phyloP scores from a whole-genome alignment of 2,329 filamentous ascomycete genomes.

The Ophiostoma perfectum region DNA sequence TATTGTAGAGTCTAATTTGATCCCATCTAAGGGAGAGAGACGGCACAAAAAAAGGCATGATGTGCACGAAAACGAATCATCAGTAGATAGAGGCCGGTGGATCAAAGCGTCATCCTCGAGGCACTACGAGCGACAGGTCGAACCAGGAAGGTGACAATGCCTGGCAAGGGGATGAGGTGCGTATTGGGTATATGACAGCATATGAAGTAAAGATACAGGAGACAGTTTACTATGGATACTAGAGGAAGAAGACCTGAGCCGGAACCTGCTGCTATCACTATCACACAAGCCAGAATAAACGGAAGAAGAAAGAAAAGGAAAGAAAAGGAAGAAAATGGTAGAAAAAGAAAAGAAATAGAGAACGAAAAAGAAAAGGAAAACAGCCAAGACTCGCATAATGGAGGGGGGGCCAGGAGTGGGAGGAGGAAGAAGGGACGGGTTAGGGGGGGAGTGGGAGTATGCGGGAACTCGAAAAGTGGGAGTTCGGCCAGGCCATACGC shows the following conservation, averaged over 20 bases:
- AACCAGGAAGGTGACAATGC: neutral
- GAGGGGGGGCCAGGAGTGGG: neutral
- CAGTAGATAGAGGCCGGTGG: too few relatives aligned
- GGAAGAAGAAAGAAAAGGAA: neutral
- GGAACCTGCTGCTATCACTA: neutral
- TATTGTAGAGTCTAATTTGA: too few relatives aligned
- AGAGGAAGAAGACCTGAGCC: neutral
- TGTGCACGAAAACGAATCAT: neutral
- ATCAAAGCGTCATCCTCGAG: too few relatives aligned
- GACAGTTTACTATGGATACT: neutral
- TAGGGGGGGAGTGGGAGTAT: neutral
- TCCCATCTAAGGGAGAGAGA: neutral
- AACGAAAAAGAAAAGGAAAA: neutral
- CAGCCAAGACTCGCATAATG: neutral
- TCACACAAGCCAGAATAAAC: neutral
- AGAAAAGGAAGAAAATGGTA: neutral
- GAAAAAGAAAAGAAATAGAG: slow-evolving; percentile 1
- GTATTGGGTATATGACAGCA: neutral
- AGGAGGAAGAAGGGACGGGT: neutral
- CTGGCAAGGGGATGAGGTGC: neutral
- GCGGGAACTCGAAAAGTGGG: slow-evolving; percentile 1
- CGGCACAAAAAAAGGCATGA: neutral
- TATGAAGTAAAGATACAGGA: neutral
- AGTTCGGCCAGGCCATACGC: neutral
- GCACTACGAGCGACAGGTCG: neutral